Conservation (phyloP, 257 asterid genomes). For the Oldenlandia corymbosa region DNA sequence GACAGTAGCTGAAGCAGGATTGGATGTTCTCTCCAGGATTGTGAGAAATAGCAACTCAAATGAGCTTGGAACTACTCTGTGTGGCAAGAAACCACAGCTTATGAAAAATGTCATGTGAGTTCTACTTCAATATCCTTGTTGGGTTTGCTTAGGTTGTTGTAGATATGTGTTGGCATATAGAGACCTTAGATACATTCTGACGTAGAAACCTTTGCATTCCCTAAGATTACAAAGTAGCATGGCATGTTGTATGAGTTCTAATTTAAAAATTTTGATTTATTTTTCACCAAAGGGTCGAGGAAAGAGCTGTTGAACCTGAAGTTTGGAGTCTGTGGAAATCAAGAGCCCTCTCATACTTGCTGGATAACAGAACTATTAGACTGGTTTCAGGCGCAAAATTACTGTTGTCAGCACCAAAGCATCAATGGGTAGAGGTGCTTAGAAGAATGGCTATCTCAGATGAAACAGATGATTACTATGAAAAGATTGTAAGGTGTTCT, state of each 20-base stretch:
- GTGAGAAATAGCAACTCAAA: constrained; percentile 21
- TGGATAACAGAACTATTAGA: constrained; percentile 67
- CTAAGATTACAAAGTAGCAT: neutral
- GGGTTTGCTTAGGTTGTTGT: neutral
- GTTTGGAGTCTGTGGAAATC: constrained; percentile 60
- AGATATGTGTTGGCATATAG: neutral
- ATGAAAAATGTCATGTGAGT: constrained; percentile 36
- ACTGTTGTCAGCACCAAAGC: constrained; percentile 54
- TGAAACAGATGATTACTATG: constrained; percentile 31
- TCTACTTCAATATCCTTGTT: neutral
- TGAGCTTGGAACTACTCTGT: constrained; percentile 27
- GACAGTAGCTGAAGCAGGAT: constrained; percentile 41
- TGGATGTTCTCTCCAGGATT: constrained; percentile 39
- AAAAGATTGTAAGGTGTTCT: constrained; percentile 47
- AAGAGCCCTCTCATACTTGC: constrained; percentile 62
- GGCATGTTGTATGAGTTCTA: too few relatives aligned
- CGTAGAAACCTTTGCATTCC: neutral
- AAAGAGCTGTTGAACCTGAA: constrained; percentile 35
- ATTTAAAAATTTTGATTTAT: neutral
- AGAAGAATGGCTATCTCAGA: constrained; percentile 38
- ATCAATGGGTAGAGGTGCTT: constrained; percentile 59
- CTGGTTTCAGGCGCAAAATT: constrained; percentile 71
- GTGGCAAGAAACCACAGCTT: constrained; percentile 22
- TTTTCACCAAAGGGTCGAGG: constrained; percentile 19
- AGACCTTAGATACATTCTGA: neutral